Evolutionary conservation across 768 basidiomycete genomes (phyloP), one percentile per base, ranked within the genome.

Genomic region (Xerocomellus amylosporus): DNA sequence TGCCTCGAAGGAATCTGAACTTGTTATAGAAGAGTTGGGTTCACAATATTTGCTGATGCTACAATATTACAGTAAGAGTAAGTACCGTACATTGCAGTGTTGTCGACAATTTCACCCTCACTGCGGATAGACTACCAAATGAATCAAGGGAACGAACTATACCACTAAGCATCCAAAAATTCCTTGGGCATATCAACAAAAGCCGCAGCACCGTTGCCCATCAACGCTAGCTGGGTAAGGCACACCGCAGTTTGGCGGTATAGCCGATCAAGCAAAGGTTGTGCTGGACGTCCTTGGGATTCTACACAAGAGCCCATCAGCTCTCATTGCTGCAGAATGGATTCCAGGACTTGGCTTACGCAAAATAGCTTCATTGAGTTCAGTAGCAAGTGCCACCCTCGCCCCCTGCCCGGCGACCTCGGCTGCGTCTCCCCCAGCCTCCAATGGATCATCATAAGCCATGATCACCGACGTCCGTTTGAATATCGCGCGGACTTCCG

Each of bases 131-230:
- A 22, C 31, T 19, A 54, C 37, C n/a, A 38, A 46, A 24, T 14
- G 39, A 48, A 56, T 12, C 47, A 37, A 50, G 46, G 19, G 2
- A 30, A 24, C 17, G 9, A 31, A 17, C 17, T 17, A 39, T 6
- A 34, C 12, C 17, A 17, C 65, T 59, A 79, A 22, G 56, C 70
- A 37, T 88, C 84, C 51, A 90, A 69, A 60, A 92, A 80, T 63
- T 93, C 90, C 62, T 79, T 85, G 28, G 79, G 74, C 76, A 91
- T 80, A 62, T 93, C 91, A 15, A 86, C 88, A 67, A 89, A 91
- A 17, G 88, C 89, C 30, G 92, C 92, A 30, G 81, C 73, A 13
- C 91, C 92, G 12, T 82, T 79, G 12, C 90, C 90, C 57, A 83
- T 66, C 40, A 87, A 65, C 7, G 86, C 90, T 13, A 93, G 81